These are phyloP conservation scores for Corymbia calophylla DNA, from an alignment of 441 rosid species.

Conservation along the genomic window DNA sequence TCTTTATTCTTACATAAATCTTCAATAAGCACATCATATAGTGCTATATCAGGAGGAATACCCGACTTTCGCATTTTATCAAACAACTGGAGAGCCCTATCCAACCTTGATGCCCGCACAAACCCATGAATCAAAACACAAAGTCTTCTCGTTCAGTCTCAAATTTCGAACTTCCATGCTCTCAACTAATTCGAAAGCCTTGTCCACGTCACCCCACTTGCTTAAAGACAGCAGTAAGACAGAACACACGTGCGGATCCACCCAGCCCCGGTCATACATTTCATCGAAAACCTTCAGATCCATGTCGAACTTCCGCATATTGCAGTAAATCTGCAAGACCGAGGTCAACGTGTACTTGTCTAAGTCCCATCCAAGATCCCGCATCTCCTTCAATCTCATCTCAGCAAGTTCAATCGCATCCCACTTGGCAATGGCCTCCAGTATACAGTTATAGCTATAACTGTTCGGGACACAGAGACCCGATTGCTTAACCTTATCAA, in stretches of 20 bases:
- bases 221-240: slow-evolving; percentile 56
- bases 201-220: slow-evolving; percentile 70
- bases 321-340: slow-evolving; percentile 64
- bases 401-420: slow-evolving; percentile 47
- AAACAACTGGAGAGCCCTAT: slow-evolving; percentile 58
- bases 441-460: slow-evolving; percentile 74
- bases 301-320: slow-evolving; percentile 33
- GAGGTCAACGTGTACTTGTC: slow-evolving; percentile 80
- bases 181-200: slow-evolving; percentile 66
- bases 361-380: slow-evolving; percentile 34
- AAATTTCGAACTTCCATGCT: slow-evolving; percentile 43
- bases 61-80: slow-evolving; percentile 51
- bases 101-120: slow-evolving; percentile 51
- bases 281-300: slow-evolving; percentile 53
- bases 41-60: slow-evolving; percentile 40
- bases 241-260: slow-evolving; percentile 53
- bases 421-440: slow-evolving; percentile 62
- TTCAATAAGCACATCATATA: slow-evolving; percentile 73
- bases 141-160: slow-evolving; percentile 63
- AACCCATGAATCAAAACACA: slow-evolving; percentile 73
- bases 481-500: slow-evolving; percentile 47
- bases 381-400: slow-evolving; percentile 66
- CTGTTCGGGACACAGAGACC: slow-evolving; percentile 66
- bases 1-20: slow-evolving; percentile 52
- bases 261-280: slow-evolving; percentile 51